phyloP scores from a whole-genome alignment of 2,329 filamentous ascomycete genomes.

The Ophiocordyceps robertsii region DNA sequence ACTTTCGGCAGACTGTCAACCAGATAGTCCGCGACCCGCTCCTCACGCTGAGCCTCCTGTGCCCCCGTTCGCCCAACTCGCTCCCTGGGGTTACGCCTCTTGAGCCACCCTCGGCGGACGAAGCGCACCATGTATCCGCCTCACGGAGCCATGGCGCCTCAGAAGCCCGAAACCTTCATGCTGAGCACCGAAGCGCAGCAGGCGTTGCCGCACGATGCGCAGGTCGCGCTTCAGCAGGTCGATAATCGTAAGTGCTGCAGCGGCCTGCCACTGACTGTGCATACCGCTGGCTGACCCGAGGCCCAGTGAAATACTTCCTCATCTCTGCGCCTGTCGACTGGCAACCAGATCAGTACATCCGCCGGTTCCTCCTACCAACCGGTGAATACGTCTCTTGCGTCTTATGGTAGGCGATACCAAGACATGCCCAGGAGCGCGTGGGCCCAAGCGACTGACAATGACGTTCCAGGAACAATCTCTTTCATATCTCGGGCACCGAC shows the following conservation, averaged over 20 bases:
- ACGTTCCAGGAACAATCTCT: conserved; percentile 63
- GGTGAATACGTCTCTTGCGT: conserved; percentile 99
- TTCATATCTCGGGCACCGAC: conserved; percentile 97
- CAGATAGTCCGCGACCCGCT: not conserved
- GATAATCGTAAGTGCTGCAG: conserved; percentile 67
- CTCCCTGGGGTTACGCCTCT: conserved; percentile 1
- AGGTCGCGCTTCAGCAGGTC: conserved; percentile 94
- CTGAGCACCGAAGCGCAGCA: conserved; percentile 94
- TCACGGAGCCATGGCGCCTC: conserved; percentile 77
- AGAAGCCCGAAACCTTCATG: conserved; percentile 99
- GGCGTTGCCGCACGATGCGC: conserved; percentile 86
- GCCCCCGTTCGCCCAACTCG: not conserved
- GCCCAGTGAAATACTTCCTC: conserved; percentile 93
- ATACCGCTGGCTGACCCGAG: not conserved
- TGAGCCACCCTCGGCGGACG: conserved; percentile 5
- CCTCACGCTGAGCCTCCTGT: not conserved
- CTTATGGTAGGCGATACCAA: conserved; percentile 47
- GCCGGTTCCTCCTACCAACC: conserved; percentile 86
- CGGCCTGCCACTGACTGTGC: too few species aligned
- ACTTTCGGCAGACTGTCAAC: not conserved
- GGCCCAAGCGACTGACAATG: not conserved
- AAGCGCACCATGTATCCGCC: conserved; percentile 58
- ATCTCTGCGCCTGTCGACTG: conserved; percentile 98
- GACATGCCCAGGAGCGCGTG: not conserved
- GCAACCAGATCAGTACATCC: conserved; percentile 92